These are phyloP conservation scores for Coprinopsis cinerea DNA, from an alignment of 768 basidiomycete genomes.

Conservation along the genomic window DNA sequence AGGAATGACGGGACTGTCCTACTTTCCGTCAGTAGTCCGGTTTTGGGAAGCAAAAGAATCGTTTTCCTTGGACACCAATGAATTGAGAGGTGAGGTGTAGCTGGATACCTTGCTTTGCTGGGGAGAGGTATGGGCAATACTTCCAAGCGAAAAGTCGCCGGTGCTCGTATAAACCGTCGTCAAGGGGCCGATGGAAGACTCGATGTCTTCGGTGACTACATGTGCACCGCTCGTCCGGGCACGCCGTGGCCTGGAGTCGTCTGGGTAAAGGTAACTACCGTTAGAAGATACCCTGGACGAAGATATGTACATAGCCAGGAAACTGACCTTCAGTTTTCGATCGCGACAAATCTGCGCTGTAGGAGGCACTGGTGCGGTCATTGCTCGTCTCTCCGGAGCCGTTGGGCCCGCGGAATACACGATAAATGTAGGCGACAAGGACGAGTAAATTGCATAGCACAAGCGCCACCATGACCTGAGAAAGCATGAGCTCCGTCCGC, in stretches of 20 bases:
- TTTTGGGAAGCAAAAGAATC: too few relatives aligned
- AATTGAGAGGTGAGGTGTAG: background rate
- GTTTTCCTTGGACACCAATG: too few relatives aligned
- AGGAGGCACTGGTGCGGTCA: background rate
- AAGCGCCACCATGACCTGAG: background rate
- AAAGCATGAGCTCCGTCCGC: background rate
- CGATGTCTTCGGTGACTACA: background rate
- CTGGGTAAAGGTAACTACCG: too few relatives aligned
- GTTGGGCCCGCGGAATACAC: background rate
- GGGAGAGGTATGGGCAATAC: background rate
- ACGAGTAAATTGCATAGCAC: background rate
- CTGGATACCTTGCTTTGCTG: background rate
- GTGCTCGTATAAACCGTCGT: background rate
- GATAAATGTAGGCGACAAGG: background rate
- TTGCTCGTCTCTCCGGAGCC: background rate
- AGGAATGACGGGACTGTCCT: too few relatives aligned
- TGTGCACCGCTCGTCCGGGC: background rate
- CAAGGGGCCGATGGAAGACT: background rate
- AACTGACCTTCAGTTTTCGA: background rate
- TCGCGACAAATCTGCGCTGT: background rate
- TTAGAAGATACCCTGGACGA: too few relatives aligned
- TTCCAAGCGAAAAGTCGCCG: background rate
- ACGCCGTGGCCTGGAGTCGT: too few relatives aligned
- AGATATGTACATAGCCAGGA: background rate
- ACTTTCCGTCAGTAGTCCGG: too few relatives aligned